These are phyloP conservation scores for Rhizopus arrhizus DNA, from an alignment of 371 early-diverging fungal species.

Conservation along the genomic window DNA sequence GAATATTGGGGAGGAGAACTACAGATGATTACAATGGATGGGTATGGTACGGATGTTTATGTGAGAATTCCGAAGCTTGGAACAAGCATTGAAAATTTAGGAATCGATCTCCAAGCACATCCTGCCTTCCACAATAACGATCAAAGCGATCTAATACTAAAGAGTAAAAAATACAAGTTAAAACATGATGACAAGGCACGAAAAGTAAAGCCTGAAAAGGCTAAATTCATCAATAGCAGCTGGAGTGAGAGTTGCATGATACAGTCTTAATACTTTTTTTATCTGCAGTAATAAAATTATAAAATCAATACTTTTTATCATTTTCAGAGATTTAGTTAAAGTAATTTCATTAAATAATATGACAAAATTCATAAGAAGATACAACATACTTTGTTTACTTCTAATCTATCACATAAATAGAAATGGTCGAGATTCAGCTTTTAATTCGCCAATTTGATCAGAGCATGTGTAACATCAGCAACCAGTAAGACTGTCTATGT, in stretches of 20 bases:
- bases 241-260: conserved; percentile 35
- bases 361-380: too few species aligned
- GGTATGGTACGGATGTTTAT: conserved; percentile 84
- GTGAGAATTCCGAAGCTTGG: conserved; percentile 69
- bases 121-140: conserved; percentile 21
- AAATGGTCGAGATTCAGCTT: too few species aligned
- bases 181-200: conserved; percentile 2
- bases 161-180: conserved; percentile 2
- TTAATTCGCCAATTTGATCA: too few species aligned
- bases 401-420: too few species aligned
- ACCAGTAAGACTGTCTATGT: too few species aligned
- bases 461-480: too few species aligned
- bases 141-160: conserved; percentile 12
- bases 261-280: conserved; percentile 17
- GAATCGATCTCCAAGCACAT: conserved; percentile 40
- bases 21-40: conserved; percentile 69
- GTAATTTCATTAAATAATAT: background rate
- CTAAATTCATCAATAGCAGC: conserved; percentile 7
- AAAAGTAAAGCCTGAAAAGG: conserved; percentile 6
- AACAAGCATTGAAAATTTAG: conserved; percentile 61
- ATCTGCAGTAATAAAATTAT: background rate
- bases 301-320: background rate
- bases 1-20: conserved; percentile 79
- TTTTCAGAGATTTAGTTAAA: background rate
- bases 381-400: too few species aligned